Evolutionary conservation across 2,329 filamentous ascomycete species (phyloP).

Genomic region (Venturia carpophila): DNA sequence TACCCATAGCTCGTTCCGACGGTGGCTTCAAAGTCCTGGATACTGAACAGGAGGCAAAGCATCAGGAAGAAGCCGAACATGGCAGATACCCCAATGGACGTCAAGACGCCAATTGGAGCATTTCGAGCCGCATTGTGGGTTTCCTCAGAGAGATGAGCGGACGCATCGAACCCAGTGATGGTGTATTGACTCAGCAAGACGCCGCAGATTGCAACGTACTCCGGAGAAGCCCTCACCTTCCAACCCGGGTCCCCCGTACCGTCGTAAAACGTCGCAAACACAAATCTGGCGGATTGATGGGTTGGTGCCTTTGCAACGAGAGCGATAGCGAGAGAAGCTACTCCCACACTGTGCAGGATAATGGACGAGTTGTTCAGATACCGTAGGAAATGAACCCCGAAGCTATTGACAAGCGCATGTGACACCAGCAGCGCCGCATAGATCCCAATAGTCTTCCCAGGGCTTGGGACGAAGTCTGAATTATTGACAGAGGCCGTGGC

Average conservation of each 20-base stretch:
- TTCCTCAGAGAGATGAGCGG: constrained; percentile 51
- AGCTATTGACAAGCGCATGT: constrained; percentile 50
- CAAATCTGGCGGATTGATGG: constrained; percentile 48
- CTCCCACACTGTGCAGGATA: constrained; percentile 46
- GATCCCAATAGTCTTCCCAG: constrained; percentile 49
- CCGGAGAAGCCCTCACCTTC: constrained; percentile 45
- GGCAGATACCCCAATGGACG: constrained; percentile 48
- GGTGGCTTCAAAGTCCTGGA: constrained; percentile 48
- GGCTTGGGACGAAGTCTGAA: constrained; percentile 34
- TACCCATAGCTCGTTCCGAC: constrained; percentile 37
- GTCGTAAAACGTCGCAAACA: constrained; percentile 48
- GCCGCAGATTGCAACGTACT: constrained; percentile 49
- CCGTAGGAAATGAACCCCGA: constrained; percentile 48
- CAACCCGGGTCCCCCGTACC: constrained; percentile 47
- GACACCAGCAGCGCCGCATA: constrained; percentile 50
- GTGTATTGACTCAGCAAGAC: constrained; percentile 49
- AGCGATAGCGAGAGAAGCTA: constrained; percentile 47
- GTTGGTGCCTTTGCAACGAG: constrained; percentile 51
- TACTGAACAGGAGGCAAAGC: constrained; percentile 49
- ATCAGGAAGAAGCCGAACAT: constrained; percentile 55
- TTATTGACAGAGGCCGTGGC: constrained; percentile 40
- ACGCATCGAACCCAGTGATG: constrained; percentile 47
- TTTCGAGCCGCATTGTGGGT: constrained; percentile 49
- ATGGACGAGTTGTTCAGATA: constrained; percentile 53
- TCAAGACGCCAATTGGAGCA: constrained; percentile 51